Percentiles rank a stretch among this genome's conserved stretches.
phyloP scores from a whole-genome alignment of 306 rosid genomes.

The Geum urbanum region DNA sequence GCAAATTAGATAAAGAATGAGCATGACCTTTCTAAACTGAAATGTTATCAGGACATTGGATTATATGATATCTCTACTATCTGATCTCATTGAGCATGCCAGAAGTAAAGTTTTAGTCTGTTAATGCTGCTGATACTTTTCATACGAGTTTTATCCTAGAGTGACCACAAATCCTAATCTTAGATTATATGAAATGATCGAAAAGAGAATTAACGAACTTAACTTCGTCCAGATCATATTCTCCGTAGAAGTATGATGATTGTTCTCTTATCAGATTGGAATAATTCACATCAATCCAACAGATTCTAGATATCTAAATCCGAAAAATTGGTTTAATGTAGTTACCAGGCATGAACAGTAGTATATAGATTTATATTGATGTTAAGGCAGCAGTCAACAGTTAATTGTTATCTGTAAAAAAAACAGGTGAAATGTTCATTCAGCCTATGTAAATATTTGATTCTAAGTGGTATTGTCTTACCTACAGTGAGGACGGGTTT shows the following conservation, averaged over 20 bases:
- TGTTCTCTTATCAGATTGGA: background rate
- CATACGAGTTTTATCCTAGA: background rate
- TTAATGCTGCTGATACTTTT: background rate
- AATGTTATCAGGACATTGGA: background rate
- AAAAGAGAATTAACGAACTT: background rate
- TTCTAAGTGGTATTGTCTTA: background rate
- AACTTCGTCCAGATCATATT: too few species aligned
- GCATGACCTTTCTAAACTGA: background rate
- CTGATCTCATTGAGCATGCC: background rate
- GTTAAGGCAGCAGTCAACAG: background rate
- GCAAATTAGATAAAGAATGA: background rate
- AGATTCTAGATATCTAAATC: background rate
- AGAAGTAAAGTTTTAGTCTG: background rate
- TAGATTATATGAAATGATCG: background rate
- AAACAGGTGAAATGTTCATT: background rate
- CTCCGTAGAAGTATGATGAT: background rate
- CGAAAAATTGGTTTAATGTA: background rate
- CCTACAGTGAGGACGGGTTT: constrained; percentile 84
- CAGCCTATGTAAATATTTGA: background rate
- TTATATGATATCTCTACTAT: background rate
- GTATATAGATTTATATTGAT: background rate
- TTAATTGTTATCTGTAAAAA: background rate
- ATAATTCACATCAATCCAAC: background rate
- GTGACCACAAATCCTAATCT: background rate
- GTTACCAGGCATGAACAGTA: background rate